Evolutionary conservation across 2,329 filamentous ascomycete genomes (phyloP), one percentile per base, ranked within the genome.

Genomic region (Aureobasidium musti): DNA sequence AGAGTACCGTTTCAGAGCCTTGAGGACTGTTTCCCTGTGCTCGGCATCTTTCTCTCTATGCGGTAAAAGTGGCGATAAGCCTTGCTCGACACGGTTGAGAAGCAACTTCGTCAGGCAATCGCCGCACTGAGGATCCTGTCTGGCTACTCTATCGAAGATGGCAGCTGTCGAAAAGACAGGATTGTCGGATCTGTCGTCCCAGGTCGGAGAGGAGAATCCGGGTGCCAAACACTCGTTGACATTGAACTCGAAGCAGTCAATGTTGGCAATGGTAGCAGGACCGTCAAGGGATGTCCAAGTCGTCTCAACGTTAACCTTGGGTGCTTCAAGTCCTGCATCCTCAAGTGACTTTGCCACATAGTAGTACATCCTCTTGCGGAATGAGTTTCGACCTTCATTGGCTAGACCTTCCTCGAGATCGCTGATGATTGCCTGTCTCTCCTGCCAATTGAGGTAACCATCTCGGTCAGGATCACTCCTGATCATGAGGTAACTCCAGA

Each of bases 211-310:
- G 1, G 74, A 78, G 67, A 80, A 81, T 0, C 78, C 78, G n/a
- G 78, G 78, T 1, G 75, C 78, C 13, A 81, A 66, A 68, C 79
- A 80, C 65, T 79, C 77, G 69, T 79, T 77, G 17, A 78, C 74
- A 52, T 75, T 74, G 69, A 80, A 81, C 17, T 77, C 74, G 71
- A 74, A 71, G 68, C 79, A 81, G 60, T 80, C 78, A 54, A 78
- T 71, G 60, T 77, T 76, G 47, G 76, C 75, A 64, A 80, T 79
- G 33, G 76, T 76, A 33, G 73, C 72, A 19, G 79, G 79, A 0
- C 79, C 79, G 68, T 80, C 79, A 7, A 80, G 67, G 13, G 77
- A 78, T 14, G 79, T 81, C 79, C 79, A 81, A 6, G 77, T 70
- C 2, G 79, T 70, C 63, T 80, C 77, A 3, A 76, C 72, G 68